Evolutionary conservation across 495 filamentous ascomycete genomes (phyloP).

Genomic region (Neohortaea acidophila): DNA sequence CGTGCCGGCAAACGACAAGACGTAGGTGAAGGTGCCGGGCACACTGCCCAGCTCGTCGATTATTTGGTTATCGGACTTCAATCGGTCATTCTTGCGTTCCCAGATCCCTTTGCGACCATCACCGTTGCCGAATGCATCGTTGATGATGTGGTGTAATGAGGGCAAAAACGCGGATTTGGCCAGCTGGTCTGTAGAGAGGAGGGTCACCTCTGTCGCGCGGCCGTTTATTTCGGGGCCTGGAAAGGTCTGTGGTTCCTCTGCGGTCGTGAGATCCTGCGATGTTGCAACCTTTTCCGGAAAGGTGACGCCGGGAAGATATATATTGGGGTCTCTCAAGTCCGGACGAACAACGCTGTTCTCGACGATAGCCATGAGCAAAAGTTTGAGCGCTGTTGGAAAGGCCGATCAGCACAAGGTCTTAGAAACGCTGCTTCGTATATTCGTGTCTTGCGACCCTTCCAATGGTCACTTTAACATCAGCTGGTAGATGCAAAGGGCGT

Average conservation of each 20-base stretch:
- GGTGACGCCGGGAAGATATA: conserved; percentile 4
- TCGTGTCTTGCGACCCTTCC: no score
- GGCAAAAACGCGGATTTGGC: background rate
- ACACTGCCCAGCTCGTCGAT: conserved; percentile 6
- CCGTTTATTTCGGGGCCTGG: conserved; percentile 5
- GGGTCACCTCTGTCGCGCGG: conserved; percentile 7
- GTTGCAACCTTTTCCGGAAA: conserved; percentile 1
- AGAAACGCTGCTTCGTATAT: no score
- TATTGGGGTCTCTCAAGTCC: no score
- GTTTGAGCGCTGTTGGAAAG: no score
- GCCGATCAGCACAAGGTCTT: no score
- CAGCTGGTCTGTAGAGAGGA: conserved; percentile 11
- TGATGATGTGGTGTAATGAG: conserved; percentile 2
- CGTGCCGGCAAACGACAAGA: conserved; percentile 2
- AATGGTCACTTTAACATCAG: no score
- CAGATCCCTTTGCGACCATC: no score
- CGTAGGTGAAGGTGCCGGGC: conserved; percentile 11
- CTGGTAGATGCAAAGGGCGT: no score
- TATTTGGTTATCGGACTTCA: background rate
- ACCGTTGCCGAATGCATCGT: conserved; percentile 7
- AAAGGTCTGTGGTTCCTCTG: background rate
- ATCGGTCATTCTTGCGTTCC: no score
- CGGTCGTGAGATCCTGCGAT: no score
- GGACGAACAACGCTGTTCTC: no score
- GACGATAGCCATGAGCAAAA: no score